Percentiles rank a stretch among this genome's conserved stretches.
phyloP scores from a whole-genome alignment of 306 rosid genomes.

The Cucumis hystrix region DNA sequence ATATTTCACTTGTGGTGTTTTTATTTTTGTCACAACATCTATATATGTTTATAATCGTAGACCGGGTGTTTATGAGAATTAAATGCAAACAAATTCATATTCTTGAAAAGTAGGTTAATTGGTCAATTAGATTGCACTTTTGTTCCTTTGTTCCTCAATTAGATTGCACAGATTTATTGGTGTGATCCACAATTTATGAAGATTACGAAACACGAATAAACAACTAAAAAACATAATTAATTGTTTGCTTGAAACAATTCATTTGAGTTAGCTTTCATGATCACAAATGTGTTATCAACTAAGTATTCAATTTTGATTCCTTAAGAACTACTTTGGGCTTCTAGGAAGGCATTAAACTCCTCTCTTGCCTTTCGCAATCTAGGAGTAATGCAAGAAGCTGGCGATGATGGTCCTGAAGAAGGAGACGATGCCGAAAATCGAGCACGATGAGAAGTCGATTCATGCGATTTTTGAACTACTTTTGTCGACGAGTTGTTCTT shows the following conservation, averaged over 20 bases:
- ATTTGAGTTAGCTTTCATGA: background rate
- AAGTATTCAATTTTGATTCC: background rate
- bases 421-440: conserved; percentile 49
- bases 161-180: too few species aligned
- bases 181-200: too few species aligned
- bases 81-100: too few species aligned
- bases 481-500: conserved; percentile 36
- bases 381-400: conserved; percentile 16
- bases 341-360: conserved; percentile 13
- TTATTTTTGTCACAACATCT: too few species aligned
- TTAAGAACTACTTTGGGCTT: conserved; percentile 9
- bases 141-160: too few species aligned
- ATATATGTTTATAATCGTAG: too few species aligned
- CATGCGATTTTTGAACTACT: conserved; percentile 38
- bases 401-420: conserved; percentile 40
- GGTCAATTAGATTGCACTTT: too few species aligned
- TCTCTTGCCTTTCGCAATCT: conserved; percentile 8
- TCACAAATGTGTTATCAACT: background rate
- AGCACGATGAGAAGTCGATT: conserved; percentile 41
- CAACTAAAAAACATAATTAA: too few species aligned
- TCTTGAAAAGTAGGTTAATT: too few species aligned
- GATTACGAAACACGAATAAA: too few species aligned
- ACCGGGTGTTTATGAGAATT: too few species aligned
- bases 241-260: background rate
- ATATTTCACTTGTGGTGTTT: too few species aligned